phyloP scores from a whole-genome alignment of 1,284 basidiomycete species.

The Ceratobasidium sp. region DNA sequence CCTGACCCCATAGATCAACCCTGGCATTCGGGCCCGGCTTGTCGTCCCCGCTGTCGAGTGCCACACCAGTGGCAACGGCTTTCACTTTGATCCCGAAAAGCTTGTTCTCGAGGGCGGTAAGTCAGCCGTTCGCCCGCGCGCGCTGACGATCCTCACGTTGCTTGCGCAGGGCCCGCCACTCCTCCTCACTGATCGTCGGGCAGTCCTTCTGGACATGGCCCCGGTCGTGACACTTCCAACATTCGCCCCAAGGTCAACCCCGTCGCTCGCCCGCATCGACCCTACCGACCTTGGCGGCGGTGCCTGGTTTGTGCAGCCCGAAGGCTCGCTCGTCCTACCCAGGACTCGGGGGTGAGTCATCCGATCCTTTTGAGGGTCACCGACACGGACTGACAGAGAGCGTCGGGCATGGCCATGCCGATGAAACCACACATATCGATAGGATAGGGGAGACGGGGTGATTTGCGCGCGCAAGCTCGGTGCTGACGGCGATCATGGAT shows the following conservation, averaged over 20 bases:
- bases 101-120: neutral
- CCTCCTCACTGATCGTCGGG: neutral
- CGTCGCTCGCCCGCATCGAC: neutral
- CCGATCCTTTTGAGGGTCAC: neutral
- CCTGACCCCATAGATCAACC: neutral
- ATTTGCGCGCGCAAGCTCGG: neutral
- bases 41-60: neutral
- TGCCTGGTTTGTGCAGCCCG: neutral
- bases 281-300: neutral
- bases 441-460: neutral
- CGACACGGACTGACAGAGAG: neutral
- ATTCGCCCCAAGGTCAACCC: neutral
- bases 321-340: neutral
- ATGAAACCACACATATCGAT: neutral
- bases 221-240: neutral
- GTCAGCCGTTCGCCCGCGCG: neutral
- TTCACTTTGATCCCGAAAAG: neutral
- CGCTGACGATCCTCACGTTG: neutral
- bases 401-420: neutral
- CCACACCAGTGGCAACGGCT: neutral
- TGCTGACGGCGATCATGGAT: neutral
- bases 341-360: neutral
- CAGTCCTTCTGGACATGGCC: neutral
- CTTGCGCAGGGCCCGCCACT: neutral
- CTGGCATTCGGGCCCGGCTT: neutral